Base-by-base conservation (phyloP, 1,139 yeast species). In the Hansenula sp. region DNA sequence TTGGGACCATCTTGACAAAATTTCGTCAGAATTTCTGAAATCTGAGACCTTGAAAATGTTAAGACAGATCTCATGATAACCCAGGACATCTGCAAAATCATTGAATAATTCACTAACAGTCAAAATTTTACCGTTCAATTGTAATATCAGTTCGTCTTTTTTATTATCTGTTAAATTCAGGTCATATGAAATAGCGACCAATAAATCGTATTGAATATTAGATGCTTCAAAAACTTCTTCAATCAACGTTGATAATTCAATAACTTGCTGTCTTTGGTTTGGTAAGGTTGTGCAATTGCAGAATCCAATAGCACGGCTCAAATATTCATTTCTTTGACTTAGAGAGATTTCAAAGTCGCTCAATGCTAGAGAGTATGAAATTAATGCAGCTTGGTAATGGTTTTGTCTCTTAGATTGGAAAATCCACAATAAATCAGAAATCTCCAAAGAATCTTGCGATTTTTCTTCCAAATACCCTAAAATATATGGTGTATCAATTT, bases 251-350 rank as follows among this genome's bases (percentile, higher is more conserved):
- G 89, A 76, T 46, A 93, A 71, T 56, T 80, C 83, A 29, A 83
- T 78, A 77, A 88, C 83, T 52, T 80, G 79, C 57, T 85, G 95
- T 53, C 94, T 76, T 56, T 83, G 74, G 48, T 76, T 79, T 29
- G 94, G 90, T 19, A 94, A 85, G 52, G 93, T 82, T 28, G 80
- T 81, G 62, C 96, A 84, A 58, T 87, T 87, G 61, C 96, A 87
- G 68, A 88, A 91, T 3, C 96, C 96, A 61, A 85, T 86, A 1
- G 97, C 98, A 53, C 98, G 77, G 1, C 97, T 87, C 47, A 93
- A 72, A 59, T 79, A 90, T 62, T 91, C 97, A 41, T 93, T 84
- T 62, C 99, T 77, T 55, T 85, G 84, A 34, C 77, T 74, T 49
- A 93, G 72, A 34, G 76, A 68, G 44, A 93, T 71, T 13, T 76